phyloP scores from a whole-genome alignment of 164 flowering plant genomes.

The Vitis riparia region DNA sequence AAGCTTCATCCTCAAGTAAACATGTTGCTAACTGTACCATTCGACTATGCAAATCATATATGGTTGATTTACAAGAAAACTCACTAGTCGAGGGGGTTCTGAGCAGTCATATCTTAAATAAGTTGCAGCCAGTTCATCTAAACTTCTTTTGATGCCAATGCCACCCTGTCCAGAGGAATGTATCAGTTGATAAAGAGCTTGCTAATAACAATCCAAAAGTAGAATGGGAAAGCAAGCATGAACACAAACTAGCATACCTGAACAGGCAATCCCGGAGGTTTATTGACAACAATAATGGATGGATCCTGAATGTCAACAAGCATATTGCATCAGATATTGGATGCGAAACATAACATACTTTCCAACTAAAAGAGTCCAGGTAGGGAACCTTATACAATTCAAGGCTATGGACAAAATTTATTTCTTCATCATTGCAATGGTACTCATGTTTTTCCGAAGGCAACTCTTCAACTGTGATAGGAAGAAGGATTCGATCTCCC shows the following conservation, averaged over 20 bases:
- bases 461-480: conserved; percentile 51
- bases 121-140: conserved; percentile 75
- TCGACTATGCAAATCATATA: neutral
- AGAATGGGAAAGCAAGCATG: neutral
- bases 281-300: conserved; percentile 80
- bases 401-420: conserved; percentile 57
- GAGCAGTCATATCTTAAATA: conserved; percentile 59
- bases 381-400: conserved; percentile 72
- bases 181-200: neutral
- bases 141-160: conserved; percentile 69
- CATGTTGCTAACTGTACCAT: neutral
- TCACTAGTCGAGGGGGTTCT: conserved; percentile 90
- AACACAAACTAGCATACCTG: conserved; percentile 48
- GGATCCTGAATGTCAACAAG: conserved; percentile 55
- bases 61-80: conserved; percentile 23
- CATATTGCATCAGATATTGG: conserved; percentile 5
- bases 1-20: too few species aligned
- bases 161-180: conserved; percentile 68
- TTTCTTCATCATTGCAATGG: conserved; percentile 54
- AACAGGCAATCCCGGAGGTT: conserved; percentile 94
- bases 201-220: conserved; percentile 2
- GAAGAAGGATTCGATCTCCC: conserved; percentile 83
- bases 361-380: conserved; percentile 7
- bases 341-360: conserved; percentile 1
- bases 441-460: conserved; percentile 31